Evolutionary conservation across 2,329 filamentous ascomycete species (phyloP).

Genomic region (Penicillium sp.): DNA sequence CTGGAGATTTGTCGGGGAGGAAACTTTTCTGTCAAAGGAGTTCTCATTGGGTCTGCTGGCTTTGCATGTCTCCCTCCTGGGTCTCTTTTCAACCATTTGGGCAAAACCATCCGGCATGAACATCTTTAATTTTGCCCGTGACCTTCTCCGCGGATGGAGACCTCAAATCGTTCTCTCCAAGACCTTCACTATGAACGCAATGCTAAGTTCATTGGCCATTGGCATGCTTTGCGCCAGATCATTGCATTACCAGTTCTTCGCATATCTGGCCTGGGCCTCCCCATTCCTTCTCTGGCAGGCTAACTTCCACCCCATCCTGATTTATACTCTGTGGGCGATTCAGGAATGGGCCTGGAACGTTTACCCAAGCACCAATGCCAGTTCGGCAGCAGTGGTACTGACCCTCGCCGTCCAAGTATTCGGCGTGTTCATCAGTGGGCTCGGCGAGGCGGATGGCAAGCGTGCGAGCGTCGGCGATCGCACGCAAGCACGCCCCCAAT

Average conservation of each 20-base stretch:
- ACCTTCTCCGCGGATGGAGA: constrained; percentile 60
- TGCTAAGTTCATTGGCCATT: constrained; percentile 76
- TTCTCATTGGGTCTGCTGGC: constrained; percentile 72
- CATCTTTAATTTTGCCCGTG: constrained; percentile 58
- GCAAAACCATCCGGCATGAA: constrained; percentile 67
- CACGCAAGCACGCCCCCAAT: constrained; percentile 30
- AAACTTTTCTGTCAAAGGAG: constrained; percentile 70
- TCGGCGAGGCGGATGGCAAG: constrained; percentile 25
- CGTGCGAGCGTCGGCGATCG: constrained; percentile 18
- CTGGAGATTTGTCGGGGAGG: constrained; percentile 92
- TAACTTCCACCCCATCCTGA: constrained; percentile 67
- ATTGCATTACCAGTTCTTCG: constrained; percentile 94
- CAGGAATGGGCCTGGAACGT: constrained; percentile 96
- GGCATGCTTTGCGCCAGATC: constrained; percentile 85
- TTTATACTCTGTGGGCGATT: constrained; percentile 71
- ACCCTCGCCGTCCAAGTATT: constrained; percentile 70
- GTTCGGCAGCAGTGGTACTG: constrained; percentile 70
- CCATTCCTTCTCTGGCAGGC: constrained; percentile 85
- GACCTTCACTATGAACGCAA: constrained; percentile 73
- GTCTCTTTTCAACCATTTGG: constrained; percentile 72
- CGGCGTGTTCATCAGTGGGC: constrained; percentile 59
- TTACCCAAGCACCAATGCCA: constrained; percentile 75
- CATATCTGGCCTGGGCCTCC: constrained; percentile 86
- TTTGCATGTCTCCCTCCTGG: constrained; percentile 68
- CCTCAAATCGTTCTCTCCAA: constrained; percentile 63